Conservation (phyloP, 371 early-diverging fungal species). For the Apophysomyces ossiformis region DNA sequence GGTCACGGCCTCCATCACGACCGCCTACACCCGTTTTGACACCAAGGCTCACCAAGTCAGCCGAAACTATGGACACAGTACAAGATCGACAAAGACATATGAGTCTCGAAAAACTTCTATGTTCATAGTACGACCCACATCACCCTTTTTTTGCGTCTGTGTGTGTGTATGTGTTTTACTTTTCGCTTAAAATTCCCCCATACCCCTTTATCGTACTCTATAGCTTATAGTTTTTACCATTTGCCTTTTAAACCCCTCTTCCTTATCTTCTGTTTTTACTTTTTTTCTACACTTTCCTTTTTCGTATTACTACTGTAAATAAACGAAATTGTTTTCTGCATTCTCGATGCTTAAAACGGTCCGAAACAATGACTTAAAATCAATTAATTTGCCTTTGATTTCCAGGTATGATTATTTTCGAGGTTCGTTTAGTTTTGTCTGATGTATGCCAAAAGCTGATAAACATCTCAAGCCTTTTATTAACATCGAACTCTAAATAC, state of each 20-base stretch:
- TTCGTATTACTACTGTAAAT: no score
- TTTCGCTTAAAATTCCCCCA: not conserved
- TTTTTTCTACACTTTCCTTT: no score
- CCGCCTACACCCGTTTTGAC: conserved; percentile 19
- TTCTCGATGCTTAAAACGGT: no score
- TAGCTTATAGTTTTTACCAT: not conserved
- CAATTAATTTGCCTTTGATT: no score
- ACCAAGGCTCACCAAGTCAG: conserved; percentile 12
- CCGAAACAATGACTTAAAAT: no score
- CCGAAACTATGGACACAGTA: not conserved
- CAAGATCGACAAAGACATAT: conserved; percentile 19
- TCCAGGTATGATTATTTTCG: no score
- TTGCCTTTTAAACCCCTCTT: not conserved
- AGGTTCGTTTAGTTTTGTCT: no score
- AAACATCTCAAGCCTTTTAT: no score
- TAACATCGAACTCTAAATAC: no score
- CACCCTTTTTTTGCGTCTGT: not conserved
- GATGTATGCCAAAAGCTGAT: no score
- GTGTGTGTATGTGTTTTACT: not conserved
- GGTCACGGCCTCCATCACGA: conserved; percentile 12
- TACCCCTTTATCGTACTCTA: not conserved
- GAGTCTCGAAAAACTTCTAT: conserved; percentile 24
- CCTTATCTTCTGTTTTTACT: no score
- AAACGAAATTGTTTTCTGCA: no score
- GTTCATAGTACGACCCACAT: not conserved